Percentiles rank a stretch among this genome's conserved stretches.
These are phyloP conservation scores for Hyaloperonospora brassicae DNA, from an alignment of 352 stramenopile species.

Conservation along the genomic window DNA sequence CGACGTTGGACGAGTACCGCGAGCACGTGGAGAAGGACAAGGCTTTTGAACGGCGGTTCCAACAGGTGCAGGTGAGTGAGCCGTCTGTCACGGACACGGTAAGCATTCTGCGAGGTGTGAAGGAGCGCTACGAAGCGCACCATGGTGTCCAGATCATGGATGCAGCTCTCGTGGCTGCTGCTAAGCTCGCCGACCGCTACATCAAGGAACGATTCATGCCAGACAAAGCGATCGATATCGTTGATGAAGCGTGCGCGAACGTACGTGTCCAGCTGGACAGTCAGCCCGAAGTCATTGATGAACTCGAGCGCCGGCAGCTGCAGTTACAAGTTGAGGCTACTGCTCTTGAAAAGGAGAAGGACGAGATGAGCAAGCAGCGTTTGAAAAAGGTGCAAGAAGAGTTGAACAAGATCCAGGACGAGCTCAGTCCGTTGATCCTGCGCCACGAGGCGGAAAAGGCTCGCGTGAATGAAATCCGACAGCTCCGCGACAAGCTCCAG, in stretches of 20 bases:
- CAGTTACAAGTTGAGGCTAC: constrained; percentile 94
- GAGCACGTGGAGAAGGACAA: constrained; percentile 98
- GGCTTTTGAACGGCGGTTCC: constrained; percentile 96
- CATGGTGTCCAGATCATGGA: constrained; percentile 95
- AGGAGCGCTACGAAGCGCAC: constrained; percentile 94
- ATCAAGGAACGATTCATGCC: constrained; percentile 89
- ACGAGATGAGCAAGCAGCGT: constrained; percentile 86
- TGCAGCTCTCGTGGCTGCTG: constrained; percentile 89
- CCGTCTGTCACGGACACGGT: constrained; percentile 93
- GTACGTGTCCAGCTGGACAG: constrained; percentile 91
- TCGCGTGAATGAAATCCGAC: constrained; percentile 88
- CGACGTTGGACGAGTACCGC: constrained; percentile 96
- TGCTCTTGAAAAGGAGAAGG: constrained; percentile 90
- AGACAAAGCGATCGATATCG: constrained; percentile 92
- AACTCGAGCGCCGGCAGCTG: constrained; percentile 90
- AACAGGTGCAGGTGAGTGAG: constrained; percentile 93
- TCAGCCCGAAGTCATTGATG: constrained; percentile 94
- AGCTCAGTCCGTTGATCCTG: constrained; percentile 84
- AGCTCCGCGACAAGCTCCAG: constrained; percentile 91
- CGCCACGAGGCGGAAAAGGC: constrained; percentile 90
- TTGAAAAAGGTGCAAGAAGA: constrained; percentile 89
- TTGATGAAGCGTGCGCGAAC: constrained; percentile 91
- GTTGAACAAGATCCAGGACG: constrained; percentile 87
- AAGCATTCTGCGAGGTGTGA: constrained; percentile 93
- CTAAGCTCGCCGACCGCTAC: constrained; percentile 91